Base-by-base conservation (phyloP, 208 protist genomes). In the Crithidia expoeki region DNA sequence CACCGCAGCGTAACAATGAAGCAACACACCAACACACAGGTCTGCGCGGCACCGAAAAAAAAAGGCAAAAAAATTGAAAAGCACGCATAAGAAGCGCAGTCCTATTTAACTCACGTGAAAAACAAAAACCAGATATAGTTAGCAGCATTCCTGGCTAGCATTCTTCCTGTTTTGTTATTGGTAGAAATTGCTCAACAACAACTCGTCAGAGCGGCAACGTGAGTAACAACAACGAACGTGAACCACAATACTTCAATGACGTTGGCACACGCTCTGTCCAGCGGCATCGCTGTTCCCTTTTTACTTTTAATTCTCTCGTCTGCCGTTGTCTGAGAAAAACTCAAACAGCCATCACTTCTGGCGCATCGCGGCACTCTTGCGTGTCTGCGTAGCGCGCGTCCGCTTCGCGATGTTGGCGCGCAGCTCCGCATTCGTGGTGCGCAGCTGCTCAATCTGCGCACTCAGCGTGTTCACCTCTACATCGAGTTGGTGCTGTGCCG, bases 391-490 rank as follows among this genome's bases (percentile, higher is more conserved):
- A 7, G 14, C 23, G 2, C 36, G 21, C 2, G 63, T 68, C 28
- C 30, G 51, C 57, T 76, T 76, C 16, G 63, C 32, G 27, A 76
- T 40, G 17, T 23, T 30, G 28, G 38, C 19, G 40, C 84, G 88
- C 30, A 96, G 79, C 33, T 77, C 23, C 36, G 66, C 69, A 66
- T 94, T 94, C 34, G 86, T 74, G 19, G 59, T 32, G 44, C 66
- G 64, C 19, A 94, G 64, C 16, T 75, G 33, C 51, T 93, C 89
- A 28, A 96, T 71, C 30, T 76, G 56, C 36, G 28, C 28, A 17
- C 17, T 40, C 56, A 76, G 42, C 19, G 9, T 61, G 2, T 50
- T 55, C 30, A 81, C 60, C 60, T 91, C 79, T 21, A 89, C 21
- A 4, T 60, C 28, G 9, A 76, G 17, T 23, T 34, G 28, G 19